phyloP scores from a whole-genome alignment of 169 alveolate genomes.

The Cryptosporidium ryanae region DNA sequence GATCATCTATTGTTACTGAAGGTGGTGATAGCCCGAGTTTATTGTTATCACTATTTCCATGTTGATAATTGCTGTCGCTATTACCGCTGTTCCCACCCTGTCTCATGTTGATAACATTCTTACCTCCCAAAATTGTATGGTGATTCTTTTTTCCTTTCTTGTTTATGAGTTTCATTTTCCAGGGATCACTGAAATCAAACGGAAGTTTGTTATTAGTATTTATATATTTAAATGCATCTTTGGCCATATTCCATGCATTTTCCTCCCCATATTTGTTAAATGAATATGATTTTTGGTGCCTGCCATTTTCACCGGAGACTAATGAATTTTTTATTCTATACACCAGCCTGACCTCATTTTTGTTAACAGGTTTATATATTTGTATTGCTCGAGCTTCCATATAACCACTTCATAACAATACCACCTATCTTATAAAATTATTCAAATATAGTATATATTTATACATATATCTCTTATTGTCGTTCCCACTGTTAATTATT shows the following conservation, averaged over 20 bases:
- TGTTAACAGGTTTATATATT: slow-evolving; percentile 71
- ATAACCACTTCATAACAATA: slow-evolving; percentile 26
- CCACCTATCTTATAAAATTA: not conserved
- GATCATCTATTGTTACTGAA: slow-evolving; percentile 22
- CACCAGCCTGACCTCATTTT: slow-evolving; percentile 68
- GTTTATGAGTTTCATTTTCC: slow-evolving; percentile 54
- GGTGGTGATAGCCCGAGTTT: not conserved
- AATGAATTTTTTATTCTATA: slow-evolving; percentile 59
- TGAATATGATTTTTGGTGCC: slow-evolving; percentile 74
- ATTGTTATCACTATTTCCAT: not conserved
- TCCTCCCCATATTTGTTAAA: slow-evolving; percentile 62
- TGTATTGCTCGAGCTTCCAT: slow-evolving; percentile 76
- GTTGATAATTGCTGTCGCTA: not conserved
- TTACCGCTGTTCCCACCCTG: not conserved
- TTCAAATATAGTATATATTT: not conserved
- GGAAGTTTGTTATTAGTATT: slow-evolving; percentile 49
- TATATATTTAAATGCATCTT: slow-evolving; percentile 56
- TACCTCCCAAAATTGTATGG: not conserved
- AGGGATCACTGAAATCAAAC: slow-evolving; percentile 65
- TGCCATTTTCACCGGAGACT: slow-evolving; percentile 67
- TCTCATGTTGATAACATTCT: not conserved
- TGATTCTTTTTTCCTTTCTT: slow-evolving; percentile 40
- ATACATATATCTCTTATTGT: too few relatives aligned
- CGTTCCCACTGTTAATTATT: too few relatives aligned
- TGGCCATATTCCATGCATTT: slow-evolving; percentile 74